These are phyloP conservation scores for Dendrobium chrysotoxum DNA, from an alignment of 106 monocot genomes.

Conservation along the genomic window DNA sequence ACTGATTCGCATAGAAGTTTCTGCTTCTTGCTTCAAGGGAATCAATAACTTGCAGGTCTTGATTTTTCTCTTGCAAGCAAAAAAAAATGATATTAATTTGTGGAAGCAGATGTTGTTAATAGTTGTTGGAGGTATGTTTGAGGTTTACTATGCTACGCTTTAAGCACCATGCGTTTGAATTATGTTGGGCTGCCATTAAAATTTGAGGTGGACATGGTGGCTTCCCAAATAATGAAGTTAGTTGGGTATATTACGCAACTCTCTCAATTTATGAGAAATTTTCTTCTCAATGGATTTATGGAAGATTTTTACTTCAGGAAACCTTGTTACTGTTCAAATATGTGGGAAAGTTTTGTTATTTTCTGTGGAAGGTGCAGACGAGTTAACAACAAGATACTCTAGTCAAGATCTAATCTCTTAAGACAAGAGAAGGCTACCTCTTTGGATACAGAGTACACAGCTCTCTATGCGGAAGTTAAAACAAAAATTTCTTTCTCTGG, in stretches of 20 bases:
- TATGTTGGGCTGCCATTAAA: background rate
- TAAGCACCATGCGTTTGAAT: background rate
- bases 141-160: background rate
- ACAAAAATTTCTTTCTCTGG: constrained; percentile 51
- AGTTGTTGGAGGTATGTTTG: background rate
- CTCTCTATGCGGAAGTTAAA: constrained; percentile 27
- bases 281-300: constrained; percentile 51
- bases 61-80: background rate
- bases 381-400: background rate
- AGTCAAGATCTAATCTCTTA: constrained; percentile 10
- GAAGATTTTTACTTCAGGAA: constrained; percentile 61
- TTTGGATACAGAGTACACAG: constrained; percentile 1
- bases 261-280: constrained; percentile 26
- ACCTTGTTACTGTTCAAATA: constrained; percentile 51
- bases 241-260: background rate
- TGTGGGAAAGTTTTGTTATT: constrained; percentile 49
- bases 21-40: background rate
- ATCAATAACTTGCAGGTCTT: background rate
- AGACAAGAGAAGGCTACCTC: constrained; percentile 8
- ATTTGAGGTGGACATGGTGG: background rate
- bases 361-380: constrained; percentile 31
- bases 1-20: background rate
- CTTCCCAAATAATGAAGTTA: background rate
- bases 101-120: background rate
- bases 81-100: background rate